Base-by-base conservation (phyloP, 768 basidiomycete species). In the Rhizopogon sp. region DNA sequence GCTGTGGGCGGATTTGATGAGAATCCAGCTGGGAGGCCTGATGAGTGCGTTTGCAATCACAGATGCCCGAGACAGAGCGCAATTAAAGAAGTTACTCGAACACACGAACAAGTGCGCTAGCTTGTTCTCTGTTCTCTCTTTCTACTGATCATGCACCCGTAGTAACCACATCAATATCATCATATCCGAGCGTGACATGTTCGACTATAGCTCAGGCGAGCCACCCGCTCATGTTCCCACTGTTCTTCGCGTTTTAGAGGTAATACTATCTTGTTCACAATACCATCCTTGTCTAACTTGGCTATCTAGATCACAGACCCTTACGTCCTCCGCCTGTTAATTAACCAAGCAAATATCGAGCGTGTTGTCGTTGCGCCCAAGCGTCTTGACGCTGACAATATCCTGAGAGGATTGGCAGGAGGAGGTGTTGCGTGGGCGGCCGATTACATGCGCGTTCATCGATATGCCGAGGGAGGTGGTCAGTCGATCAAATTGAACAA, bases 221-320 rank as follows among this genome's bases (percentile, higher is more conserved):
- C 86, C 88, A 10, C 78, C 80, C 2, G 64, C 64, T 17, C 56
- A 78, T 20, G 77, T 85, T 50, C 73, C 83, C 3, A 98, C 95
- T 6, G 80, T 95, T 25, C 76, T 96, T 25, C 86, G 93, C 25
- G 87, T 87, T 16, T 78, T 98, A 7, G 83, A 88, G 28, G 96
- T 93, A 58, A 7, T 81, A 71, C 40, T 44, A 20, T 53, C 5
- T 11, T 8, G 28, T 8, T 25, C 17, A 8, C 5, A 37, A 13
- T 50, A n/a, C 16, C 53, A 40, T 29, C 7, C 6, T 16, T 11
- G 14, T 58, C 13, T 56, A 44, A 43, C 5, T 25, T 35, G 11
- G 17, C 17, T 22, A 35, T n/a, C 22, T 60, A 98, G 93, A 77
- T 96, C 57, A 76, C 80, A 13, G 76, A 96, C 59, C 79, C 79